A percentile compares a stretch with the other conserved stretches of the same genome.
phyloP scores from a whole-genome alignment of 371 early-diverging fungal species.

The Syncephalastrum monosporum region DNA sequence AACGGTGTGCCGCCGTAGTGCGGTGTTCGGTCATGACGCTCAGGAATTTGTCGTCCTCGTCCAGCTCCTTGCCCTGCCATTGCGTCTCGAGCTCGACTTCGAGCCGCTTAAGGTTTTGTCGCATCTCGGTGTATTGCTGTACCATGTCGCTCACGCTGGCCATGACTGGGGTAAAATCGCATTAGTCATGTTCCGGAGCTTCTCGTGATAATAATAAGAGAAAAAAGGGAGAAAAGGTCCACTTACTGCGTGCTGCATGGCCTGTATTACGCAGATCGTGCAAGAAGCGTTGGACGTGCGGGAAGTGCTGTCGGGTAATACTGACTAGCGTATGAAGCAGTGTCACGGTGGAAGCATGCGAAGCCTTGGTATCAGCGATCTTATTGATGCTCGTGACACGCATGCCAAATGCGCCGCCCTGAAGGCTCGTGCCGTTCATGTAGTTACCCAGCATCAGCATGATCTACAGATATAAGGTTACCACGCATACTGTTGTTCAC shows the following conservation, averaged over 20 bases:
- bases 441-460: constrained; percentile 55
- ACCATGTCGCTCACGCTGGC: constrained; percentile 38
- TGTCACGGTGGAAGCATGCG: constrained; percentile 32
- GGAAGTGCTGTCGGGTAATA: constrained; percentile 42
- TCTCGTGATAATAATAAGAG: background rate
- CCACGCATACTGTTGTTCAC: constrained; percentile 7
- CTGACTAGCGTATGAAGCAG: constrained; percentile 43
- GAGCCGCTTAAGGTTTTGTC: constrained; percentile 30
- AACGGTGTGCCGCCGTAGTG: constrained; percentile 20
- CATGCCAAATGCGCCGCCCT: constrained; percentile 59
- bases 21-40: constrained; percentile 24
- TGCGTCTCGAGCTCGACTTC: constrained; percentile 24
- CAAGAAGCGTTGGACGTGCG: constrained; percentile 36
- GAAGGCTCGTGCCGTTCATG: constrained; percentile 53
- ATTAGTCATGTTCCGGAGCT: constrained; percentile 41
- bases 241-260: constrained; percentile 28
- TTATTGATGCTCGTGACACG: constrained; percentile 44
- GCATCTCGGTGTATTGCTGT: constrained; percentile 40
- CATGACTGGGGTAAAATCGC: constrained; percentile 11
- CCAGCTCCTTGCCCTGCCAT: constrained; percentile 31
- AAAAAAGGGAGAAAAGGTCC: background rate
- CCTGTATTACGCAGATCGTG: constrained; percentile 33
- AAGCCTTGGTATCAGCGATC: constrained; percentile 51
- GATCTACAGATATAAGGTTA: constrained; percentile 2
- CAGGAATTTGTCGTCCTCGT: constrained; percentile 28